Evolutionary conservation across 352 stramenopile species (phyloP).

Genomic region (Phytophthora palmivora): DNA sequence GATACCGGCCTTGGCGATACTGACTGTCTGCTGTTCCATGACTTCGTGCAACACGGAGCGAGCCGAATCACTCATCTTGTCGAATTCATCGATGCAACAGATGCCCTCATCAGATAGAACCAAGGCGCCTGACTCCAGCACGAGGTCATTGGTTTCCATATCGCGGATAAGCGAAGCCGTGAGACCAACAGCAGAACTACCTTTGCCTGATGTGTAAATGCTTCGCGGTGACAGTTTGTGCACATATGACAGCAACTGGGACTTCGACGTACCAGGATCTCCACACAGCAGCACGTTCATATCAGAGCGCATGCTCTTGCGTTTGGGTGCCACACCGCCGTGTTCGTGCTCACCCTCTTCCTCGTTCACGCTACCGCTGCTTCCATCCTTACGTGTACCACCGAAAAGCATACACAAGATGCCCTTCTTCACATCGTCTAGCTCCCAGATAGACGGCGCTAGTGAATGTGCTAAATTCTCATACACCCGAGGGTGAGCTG

Average conservation of each 20-base stretch:
- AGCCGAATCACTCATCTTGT: slow-evolving; percentile 99
- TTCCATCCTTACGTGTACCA: slow-evolving; percentile 89
- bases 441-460: slow-evolving; percentile 91
- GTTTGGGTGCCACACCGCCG: slow-evolving; percentile 47
- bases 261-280: slow-evolving; percentile 98
- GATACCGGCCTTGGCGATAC: slow-evolving; percentile 98
- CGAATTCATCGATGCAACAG: slow-evolving; percentile 99
- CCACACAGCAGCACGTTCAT: slow-evolving; percentile 99
- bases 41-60: slow-evolving; percentile 98
- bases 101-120: slow-evolving; percentile 98
- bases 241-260: slow-evolving; percentile 97
- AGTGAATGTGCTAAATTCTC: slow-evolving; percentile 84
- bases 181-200: slow-evolving; percentile 97
- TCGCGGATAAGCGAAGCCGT: slow-evolving; percentile 97
- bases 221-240: slow-evolving; percentile 96
- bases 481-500: slow-evolving; percentile 82
- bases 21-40: slow-evolving; percentile 99
- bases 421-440: slow-evolving; percentile 99
- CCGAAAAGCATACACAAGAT: slow-evolving; percentile 99
- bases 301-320: slow-evolving; percentile 92
- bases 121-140: slow-evolving; percentile 97
- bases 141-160: slow-evolving; percentile 97
- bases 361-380: slow-evolving; percentile 53
- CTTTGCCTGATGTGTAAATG: slow-evolving; percentile 99
- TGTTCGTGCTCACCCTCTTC: slow-evolving; percentile 44